Percentiles rank a stretch among this genome's conserved stretches.
These are phyloP conservation scores for Stephanodiscus minutulus DNA, from an alignment of 108 stramenopile genomes.

Conservation along the genomic window DNA sequence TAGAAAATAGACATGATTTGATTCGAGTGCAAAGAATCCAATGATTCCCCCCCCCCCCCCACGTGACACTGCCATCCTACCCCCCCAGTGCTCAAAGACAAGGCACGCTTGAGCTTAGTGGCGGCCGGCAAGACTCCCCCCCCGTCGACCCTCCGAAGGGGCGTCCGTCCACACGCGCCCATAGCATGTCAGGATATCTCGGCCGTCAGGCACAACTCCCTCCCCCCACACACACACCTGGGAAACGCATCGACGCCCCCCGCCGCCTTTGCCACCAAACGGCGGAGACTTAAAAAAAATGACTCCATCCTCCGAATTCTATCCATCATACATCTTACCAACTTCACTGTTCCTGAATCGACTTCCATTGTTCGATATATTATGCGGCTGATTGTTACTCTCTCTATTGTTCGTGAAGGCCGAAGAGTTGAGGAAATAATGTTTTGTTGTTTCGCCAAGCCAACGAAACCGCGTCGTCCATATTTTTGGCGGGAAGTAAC, in stretches of 20 bases:
- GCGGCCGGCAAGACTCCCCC: background rate
- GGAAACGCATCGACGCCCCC: background rate
- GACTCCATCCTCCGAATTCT: background rate
- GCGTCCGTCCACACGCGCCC: no score
- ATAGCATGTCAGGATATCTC: no score
- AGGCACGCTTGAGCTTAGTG: no score
- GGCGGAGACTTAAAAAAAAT: background rate
- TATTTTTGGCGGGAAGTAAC: no score
- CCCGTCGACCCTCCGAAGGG: background rate
- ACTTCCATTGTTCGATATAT: constrained; percentile 33
- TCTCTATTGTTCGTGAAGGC: no score
- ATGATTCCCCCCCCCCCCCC: background rate
- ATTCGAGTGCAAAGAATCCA: background rate
- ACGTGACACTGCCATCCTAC: no score
- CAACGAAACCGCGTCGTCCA: no score
- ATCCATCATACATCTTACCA: constrained; percentile 22
- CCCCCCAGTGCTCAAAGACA: background rate
- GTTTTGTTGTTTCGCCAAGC: no score
- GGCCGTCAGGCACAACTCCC: background rate
- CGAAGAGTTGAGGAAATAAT: background rate
- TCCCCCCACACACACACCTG: background rate
- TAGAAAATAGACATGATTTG: background rate
- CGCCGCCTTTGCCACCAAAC: background rate
- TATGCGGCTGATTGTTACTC: constrained; percentile 4
- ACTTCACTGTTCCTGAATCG: constrained; percentile 45